Evolutionary conservation across 2,329 filamentous ascomycete genomes (phyloP).

Genomic region (Claviceps arundinis): DNA sequence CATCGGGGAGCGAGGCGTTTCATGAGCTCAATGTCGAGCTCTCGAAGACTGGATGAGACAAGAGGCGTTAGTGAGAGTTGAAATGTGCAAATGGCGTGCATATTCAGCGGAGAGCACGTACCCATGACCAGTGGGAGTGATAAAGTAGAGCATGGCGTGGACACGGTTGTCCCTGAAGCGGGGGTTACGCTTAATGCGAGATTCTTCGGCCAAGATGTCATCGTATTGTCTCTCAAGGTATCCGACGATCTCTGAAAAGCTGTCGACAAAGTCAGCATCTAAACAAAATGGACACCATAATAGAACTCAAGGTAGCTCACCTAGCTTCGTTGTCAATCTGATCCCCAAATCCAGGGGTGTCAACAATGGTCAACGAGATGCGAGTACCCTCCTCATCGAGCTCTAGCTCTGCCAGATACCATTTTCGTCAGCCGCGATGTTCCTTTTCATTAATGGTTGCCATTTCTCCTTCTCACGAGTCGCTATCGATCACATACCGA

Average conservation of each 20-base stretch:
- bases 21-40: slow-evolving; percentile 99
- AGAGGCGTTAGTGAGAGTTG: slow-evolving; percentile 1
- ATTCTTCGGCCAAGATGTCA: slow-evolving; percentile 97
- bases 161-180: slow-evolving; percentile 98
- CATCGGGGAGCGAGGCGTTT: slow-evolving; percentile 95
- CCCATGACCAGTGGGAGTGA: slow-evolving; percentile 94
- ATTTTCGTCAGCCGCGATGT: slow-evolving; percentile 1
- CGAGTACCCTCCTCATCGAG: slow-evolving; percentile 96
- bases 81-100: not conserved
- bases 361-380: slow-evolving; percentile 95
- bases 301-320: slow-evolving; percentile 30
- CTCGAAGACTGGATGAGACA: slow-evolving; percentile 57
- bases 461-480: not conserved
- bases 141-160: slow-evolving; percentile 97
- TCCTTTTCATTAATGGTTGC: not conserved
- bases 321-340: slow-evolving; percentile 99
- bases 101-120: slow-evolving; percentile 27
- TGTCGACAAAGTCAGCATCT: slow-evolving; percentile 20
- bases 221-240: slow-evolving; percentile 99
- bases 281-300: not conserved
- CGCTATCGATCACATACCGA: slow-evolving; percentile 45
- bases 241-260: slow-evolving; percentile 94
- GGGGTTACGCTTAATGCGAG: slow-evolving; percentile 99
- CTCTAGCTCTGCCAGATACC: slow-evolving; percentile 58
- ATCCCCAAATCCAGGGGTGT: slow-evolving; percentile 96